Evolutionary conservation across 805 yeast genomes (phyloP), one percentile per base, ranked within the genome.

Genomic region (Cyberlindnera meyerae): DNA sequence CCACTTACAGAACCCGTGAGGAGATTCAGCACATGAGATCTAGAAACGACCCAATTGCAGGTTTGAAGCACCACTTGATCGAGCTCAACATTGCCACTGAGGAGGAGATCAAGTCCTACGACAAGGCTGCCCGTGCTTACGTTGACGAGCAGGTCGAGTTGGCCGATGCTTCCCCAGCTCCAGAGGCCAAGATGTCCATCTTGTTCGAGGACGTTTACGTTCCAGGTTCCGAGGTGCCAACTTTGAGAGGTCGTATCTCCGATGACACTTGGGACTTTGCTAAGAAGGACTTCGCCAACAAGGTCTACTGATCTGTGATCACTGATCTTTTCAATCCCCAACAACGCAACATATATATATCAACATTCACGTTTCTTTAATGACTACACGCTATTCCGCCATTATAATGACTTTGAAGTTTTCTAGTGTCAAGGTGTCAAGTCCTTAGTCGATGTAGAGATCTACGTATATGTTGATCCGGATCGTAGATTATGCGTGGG

Each of bases 21-120:
- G 98, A 93, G 74, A 93, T 93, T 54, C 97, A 89, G 73, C 90
- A 90, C 74, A 89, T 93, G 97, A 85, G 98, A 75, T 87, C 97
- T 29, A 84, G 87, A 75, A 88, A 84, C 65, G 98, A 93, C 66
- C 97, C 97, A 55, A 87, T 93, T 65, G 89, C 95, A 39, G 97
- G 97, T 53, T 78, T 93, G 62, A 90, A 89, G 77, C 80, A 79
- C 57, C 84, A 78, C 47, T 71, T 93, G 50, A 63, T 89, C 57
- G 96, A 88, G 53, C 73, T 79, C 62, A 77, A 73, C 47, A 79
- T 93, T 54, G 94, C 96, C 45, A 73, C 94, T 44, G 98, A 90
- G 74, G 95, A 82, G 42, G 97, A 93, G 73, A 76, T 93, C 66
- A 90, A 88, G 74, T 65, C 84, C 43, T 83, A 87, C 62, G 98